phyloP scores from a whole-genome alignment of 306 rosid genomes.

The Malus orientalis region DNA sequence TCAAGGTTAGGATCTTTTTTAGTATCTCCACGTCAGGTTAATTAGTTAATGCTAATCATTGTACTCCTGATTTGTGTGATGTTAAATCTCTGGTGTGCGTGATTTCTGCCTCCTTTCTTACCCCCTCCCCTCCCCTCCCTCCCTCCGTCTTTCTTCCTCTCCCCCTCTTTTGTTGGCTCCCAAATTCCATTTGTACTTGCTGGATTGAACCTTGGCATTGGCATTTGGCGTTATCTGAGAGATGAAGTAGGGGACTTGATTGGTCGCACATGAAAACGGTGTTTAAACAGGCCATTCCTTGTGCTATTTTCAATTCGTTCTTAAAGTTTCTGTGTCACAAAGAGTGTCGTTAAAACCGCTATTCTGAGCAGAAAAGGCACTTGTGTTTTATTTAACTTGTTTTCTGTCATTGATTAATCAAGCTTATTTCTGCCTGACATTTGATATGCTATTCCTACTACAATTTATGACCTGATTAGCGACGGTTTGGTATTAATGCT shows the following conservation, averaged over 20 bases:
- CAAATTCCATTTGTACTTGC: background rate
- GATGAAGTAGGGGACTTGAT: background rate
- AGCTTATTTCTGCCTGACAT: background rate
- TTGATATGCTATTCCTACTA: background rate
- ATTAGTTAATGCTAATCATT: background rate
- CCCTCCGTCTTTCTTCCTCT: background rate
- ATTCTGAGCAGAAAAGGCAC: background rate
- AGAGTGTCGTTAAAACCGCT: background rate
- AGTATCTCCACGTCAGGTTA: background rate
- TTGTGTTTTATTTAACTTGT: background rate
- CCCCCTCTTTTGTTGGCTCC: background rate
- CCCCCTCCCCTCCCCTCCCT: fast-evolving
- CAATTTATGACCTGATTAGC: background rate
- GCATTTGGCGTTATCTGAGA: background rate
- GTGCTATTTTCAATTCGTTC: background rate
- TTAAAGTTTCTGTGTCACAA: background rate
- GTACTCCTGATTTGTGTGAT: background rate
- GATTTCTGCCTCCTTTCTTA: background rate
- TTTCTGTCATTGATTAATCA: background rate
- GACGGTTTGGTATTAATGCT: background rate
- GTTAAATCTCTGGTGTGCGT: background rate
- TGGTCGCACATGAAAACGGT: background rate
- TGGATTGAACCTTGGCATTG: background rate
- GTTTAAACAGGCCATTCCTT: background rate
- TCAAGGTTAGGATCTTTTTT: background rate